These are phyloP conservation scores for Trebouxia sp. DNA, from an alignment of 139 green algal species.

Conservation along the genomic window DNA sequence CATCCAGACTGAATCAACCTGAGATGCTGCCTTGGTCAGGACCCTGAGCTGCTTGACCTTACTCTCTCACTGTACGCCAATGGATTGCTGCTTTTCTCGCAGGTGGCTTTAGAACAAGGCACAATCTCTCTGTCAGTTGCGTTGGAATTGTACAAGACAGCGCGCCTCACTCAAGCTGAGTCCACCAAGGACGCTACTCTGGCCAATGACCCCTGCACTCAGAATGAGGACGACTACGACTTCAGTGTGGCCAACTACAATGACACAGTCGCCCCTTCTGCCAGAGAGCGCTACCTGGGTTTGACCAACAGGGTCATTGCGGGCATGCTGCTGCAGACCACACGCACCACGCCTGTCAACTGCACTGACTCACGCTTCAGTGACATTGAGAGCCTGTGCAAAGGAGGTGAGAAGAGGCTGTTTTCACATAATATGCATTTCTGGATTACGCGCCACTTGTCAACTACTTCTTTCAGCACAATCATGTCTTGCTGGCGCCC, in stretches of 20 bases:
- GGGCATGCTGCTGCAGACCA: slow-evolving; percentile 74
- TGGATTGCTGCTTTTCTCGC: too few species aligned
- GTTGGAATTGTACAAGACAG: slow-evolving; percentile 66
- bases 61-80: too few species aligned
- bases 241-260: slow-evolving; percentile 71
- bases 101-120: slow-evolving; percentile 47
- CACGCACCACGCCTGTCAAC: slow-evolving; percentile 54
- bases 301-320: slow-evolving; percentile 72
- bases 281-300: slow-evolving; percentile 51
- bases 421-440: not conserved
- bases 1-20: too few species aligned
- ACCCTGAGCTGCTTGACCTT: too few species aligned
- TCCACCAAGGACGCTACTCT: slow-evolving; percentile 48
- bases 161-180: slow-evolving; percentile 45
- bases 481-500: too few species aligned
- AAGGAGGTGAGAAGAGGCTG: slow-evolving; percentile 29
- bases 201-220: slow-evolving; percentile 57
- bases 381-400: slow-evolving; percentile 69
- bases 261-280: slow-evolving; percentile 36
- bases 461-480: too few species aligned
- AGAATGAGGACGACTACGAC: slow-evolving; percentile 33
- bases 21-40: too few species aligned
- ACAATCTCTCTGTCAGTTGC: slow-evolving; percentile 65
- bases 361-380: slow-evolving; percentile 71
- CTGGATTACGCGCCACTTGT: too few species aligned